Conservation (phyloP, 352 stramenopile genomes). For the Pythium utonaiense region DNA sequence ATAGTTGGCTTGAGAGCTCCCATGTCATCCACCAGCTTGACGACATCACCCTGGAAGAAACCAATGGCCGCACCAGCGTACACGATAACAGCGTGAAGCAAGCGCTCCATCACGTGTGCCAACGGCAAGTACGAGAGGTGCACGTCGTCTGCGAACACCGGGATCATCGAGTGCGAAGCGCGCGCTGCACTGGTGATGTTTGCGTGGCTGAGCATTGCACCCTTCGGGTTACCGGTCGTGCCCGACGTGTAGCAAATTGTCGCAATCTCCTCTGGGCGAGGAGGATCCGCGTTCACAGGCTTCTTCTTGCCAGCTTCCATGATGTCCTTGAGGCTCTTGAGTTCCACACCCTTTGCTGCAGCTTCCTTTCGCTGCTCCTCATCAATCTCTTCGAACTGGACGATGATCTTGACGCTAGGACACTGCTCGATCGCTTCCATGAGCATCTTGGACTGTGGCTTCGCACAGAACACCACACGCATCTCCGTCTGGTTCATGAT, state of each 20-base stretch:
- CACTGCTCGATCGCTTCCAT: conserved; percentile 45
- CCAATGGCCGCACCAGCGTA: conserved; percentile 68
- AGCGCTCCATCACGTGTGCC: conserved; percentile 93
- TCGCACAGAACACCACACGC: conserved; percentile 62
- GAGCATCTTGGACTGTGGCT: conserved; percentile 50
- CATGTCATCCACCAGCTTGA: conserved; percentile 87
- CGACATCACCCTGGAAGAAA: conserved; percentile 72
- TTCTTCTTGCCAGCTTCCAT: conserved; percentile 37
- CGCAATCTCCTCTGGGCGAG: conserved; percentile 68
- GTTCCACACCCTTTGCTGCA: conserved; percentile 29
- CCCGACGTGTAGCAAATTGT: conserved; percentile 91
- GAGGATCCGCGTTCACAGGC: conserved; percentile 42
- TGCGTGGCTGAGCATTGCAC: conserved; percentile 57
- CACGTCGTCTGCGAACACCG: conserved; percentile 43
- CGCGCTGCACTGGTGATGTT: conserved; percentile 37
- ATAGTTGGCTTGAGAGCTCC: conserved; percentile 83
- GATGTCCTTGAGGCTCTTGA: conserved; percentile 44
- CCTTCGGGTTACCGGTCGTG: conserved; percentile 73
- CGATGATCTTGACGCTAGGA: conserved; percentile 44
- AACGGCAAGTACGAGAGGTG: conserved; percentile 95
- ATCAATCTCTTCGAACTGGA: conserved; percentile 51
- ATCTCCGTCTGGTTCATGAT: conserved; percentile 80
- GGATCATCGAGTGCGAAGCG: not conserved
- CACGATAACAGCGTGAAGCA: conserved; percentile 89
- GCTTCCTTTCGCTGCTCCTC: conserved; percentile 30